Base-by-base conservation (phyloP, 2,329 filamentous ascomycete species). In the Lasiodiplodia hormozganensis region DNA sequence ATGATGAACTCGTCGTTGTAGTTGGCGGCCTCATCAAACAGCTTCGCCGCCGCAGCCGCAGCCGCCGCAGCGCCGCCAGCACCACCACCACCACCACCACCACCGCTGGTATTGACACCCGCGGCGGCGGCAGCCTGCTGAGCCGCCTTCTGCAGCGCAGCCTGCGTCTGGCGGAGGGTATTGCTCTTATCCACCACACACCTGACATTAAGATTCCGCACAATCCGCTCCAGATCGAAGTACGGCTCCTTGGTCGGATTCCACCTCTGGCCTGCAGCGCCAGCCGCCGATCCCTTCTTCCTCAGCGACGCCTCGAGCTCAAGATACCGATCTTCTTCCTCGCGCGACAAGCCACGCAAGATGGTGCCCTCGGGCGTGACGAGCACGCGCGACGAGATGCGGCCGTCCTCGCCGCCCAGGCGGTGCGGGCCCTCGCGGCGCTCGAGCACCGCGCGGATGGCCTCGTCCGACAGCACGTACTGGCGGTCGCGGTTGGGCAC, bases 351-450 rank as follows among this genome's bases (percentile, higher is more conserved):
- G 69, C 91, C 90, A 71, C 90, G 89, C n/a, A 95, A 84, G 75
- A 91, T 92, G 70, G 92, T 89, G 12, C 92, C 92, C 70, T 91
- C 89, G 0, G 92, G 90, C 0, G 92, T 94, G 65, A 94, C 87
- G 72, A 94, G 85, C 71, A 92, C 88, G 31, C 90, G 86, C 1
- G 81, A 80, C 69, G 82, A 83, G 34, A 78, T 72, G n/a, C 77
- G 80, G 38, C 77, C 79, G 28, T 82, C 78, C n/a, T 80, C 75
- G n/a, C 79, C 79, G 36, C 77, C 78, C 23, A 83, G 79, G 31
- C 79, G 79, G 14, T 84, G 74, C 3, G 76, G 86, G 28, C 28
- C 28, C 70, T 77, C 85, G 38, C 31, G 38, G 25, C 28, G 3
- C 14, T 57, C 38, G 4, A 68, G 31, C 23, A 68, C 31, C 67